Base-by-base conservation (phyloP, 495 filamentous ascomycete genomes). In the Hyaloscypha variabilis region DNA sequence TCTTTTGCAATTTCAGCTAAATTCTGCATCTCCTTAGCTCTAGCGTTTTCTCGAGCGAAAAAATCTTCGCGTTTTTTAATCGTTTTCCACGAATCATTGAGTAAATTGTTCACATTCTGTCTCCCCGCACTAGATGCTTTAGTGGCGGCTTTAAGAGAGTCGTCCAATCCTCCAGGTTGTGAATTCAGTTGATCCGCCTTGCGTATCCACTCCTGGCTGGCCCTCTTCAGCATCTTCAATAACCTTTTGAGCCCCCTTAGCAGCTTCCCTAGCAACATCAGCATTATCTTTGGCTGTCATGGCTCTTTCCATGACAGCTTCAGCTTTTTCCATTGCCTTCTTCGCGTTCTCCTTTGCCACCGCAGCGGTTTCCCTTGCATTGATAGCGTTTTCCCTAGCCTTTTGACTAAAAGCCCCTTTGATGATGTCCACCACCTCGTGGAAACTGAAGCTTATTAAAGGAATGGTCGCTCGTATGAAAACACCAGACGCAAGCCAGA, bases 401-500 rank as follows among this genome's bases (percentile, higher is more conserved):
- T 24, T n/a, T 17, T 51, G 49, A 24, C 49, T 51, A 51, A n/a
- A 51, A 51, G 49, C 4, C 17, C 17, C 49, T 17, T 51, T 51
- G 49, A 51, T 51, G 19, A 51, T 51, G 4, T 51, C 23, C 23
- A 51, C 49, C 49, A 51, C 19, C 49, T 51, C 49, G 19, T 51
- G 49, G 49, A 51, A n/a, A 51, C 5, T 51, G 49, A 51, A 51
- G 23, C 49, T 17, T 10, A 26, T 30, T 31, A 63, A 13, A 21
- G 31, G 29, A 26, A 63, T 54, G 4, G 29, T 24, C 8, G 28
- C 39, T 25, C 46, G 8, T 11, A 54, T 25, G 29, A 21, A 65
- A 59, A 31, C n/a, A 6, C 72, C 72, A 28, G 69, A 56, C 2
- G 60, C 50, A 19, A 77, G 39, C 76, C 76, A 77, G 10, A 34